These are phyloP conservation scores for Citrus medica DNA, from an alignment of 345 rosid species.

Conservation along the genomic window DNA sequence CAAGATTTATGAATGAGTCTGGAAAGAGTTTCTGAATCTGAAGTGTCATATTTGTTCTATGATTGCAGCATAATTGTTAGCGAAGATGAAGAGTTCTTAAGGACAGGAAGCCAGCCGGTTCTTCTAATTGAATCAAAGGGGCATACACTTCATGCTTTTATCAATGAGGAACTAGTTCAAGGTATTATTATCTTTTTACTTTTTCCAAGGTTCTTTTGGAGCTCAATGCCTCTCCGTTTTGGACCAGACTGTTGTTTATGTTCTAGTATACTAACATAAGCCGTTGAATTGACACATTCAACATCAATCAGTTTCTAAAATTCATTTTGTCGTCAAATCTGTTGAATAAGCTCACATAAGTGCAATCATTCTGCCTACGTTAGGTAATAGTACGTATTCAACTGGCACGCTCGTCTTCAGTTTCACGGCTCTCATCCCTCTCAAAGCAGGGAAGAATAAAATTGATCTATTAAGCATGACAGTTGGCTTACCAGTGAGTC, in stretches of 20 bases:
- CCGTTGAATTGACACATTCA: neutral
- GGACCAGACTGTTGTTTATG: neutral
- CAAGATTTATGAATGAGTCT: neutral
- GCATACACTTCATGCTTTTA: slow-evolving; percentile 84
- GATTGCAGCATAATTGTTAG: slow-evolving; percentile 53
- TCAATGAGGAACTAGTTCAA: slow-evolving; percentile 64
- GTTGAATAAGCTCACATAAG: neutral
- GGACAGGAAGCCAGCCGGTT: slow-evolving; percentile 51
- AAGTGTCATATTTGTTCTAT: neutral
- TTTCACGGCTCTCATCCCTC: slow-evolving; percentile 54
- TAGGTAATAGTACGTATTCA: slow-evolving; percentile 69
- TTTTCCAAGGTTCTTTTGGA: neutral
- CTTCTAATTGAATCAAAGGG: slow-evolving; percentile 86
- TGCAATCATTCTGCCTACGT: neutral
- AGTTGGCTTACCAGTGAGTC: slow-evolving; percentile 79
- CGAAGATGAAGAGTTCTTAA: slow-evolving; percentile 55
- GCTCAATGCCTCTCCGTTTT: neutral
- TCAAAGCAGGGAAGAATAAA: slow-evolving; percentile 72
- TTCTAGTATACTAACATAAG: neutral
- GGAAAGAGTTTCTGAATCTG: neutral
- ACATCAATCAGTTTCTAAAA: neutral
- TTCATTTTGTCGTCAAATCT: neutral
- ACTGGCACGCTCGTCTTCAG: slow-evolving; percentile 60
- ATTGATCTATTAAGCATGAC: slow-evolving; percentile 82
- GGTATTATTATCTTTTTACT: slow-evolving; percentile 27